Conservation (phyloP, 805 yeast genomes). For the Metschnikowia noctiluminum region DNA sequence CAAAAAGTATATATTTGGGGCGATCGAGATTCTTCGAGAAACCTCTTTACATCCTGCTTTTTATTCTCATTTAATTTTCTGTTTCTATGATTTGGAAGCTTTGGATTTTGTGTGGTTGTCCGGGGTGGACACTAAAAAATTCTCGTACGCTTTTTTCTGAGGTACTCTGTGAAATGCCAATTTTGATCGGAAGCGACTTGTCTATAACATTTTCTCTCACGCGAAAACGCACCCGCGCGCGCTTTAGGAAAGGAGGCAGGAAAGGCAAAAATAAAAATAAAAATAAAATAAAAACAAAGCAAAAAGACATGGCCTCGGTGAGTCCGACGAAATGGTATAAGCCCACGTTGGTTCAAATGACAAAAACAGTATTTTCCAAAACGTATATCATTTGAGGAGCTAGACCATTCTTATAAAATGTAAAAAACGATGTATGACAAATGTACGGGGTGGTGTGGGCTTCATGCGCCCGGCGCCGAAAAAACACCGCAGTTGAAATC, state of each 20-base stretch:
- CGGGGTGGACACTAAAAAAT: background rate
- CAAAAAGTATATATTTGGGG: too few species aligned
- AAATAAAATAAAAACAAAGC: background rate
- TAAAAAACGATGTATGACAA: background rate
- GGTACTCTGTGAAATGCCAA: background rate
- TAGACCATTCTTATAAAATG: background rate
- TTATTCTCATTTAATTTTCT: too few species aligned
- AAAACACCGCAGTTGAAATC: background rate
- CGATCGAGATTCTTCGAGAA: too few species aligned
- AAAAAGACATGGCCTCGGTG: background rate
- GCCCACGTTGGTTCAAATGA: too few species aligned
- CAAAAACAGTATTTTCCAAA: too few species aligned
- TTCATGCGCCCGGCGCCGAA: background rate
- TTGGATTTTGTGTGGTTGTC: background rate
- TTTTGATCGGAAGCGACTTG: background rate
- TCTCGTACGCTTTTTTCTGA: background rate
- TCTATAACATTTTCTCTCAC: background rate
- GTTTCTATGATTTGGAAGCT: too few species aligned
- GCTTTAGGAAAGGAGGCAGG: background rate
- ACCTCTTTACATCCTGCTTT: too few species aligned
- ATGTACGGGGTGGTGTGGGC: background rate
- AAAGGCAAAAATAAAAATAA: background rate
- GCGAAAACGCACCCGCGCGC: slow-evolving; percentile 1
- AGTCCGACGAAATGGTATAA: too few species aligned
- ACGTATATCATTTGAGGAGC: too few species aligned